Evolutionary conservation across 2,329 filamentous ascomycete genomes (phyloP), one percentile per base, ranked within the genome.

Genomic region (Teratosphaeria zuluensis): DNA sequence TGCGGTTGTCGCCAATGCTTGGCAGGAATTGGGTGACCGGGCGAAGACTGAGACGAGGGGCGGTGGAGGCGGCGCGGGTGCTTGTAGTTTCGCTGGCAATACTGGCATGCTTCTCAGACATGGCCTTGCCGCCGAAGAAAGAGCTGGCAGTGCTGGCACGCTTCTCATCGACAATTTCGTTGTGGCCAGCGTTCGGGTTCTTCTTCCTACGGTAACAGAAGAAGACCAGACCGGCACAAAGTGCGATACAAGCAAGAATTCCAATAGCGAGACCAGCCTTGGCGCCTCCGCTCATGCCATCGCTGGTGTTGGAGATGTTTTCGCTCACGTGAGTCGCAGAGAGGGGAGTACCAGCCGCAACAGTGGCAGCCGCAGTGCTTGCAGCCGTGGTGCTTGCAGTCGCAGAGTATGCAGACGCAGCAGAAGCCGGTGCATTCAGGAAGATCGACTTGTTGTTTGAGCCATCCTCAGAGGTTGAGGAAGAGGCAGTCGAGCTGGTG

Each of bases 201-300:
- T 87, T 89, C 78, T 87, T 89, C 69, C 84, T 84, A 65, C 82
- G 86, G 70, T 91, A 81, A 61, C 90, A 72, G 72, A 95, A 85
- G 69, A 90, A 87, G 21, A 88, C 78, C 24, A 88, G 71, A n/a
- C 85, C 77, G 32, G 84, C 83, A 30, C 94, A 71, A 2, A 86
- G 73, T 33, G 86, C 82, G 30, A 96, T 66, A 54, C 83, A 83
- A 6, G 87, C 78, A 33, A 96, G 75, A 54, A 95, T 84, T 68
- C 91, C 92, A 70, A 96, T 85, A 5, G 87, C 90, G 62, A 96
- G 82, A 61, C 94, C 94, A 51, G 90, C 92, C 74, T 90, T 94
- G 61, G 76, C 70, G 58, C 80, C 70, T 56, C 71, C 70, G 54
- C 73, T 77, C 74, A 80, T 75, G 52, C 76, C 76, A 33, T 60